Conservation (phyloP, 106 monocot species). For the Gastrodia elata region DNA sequence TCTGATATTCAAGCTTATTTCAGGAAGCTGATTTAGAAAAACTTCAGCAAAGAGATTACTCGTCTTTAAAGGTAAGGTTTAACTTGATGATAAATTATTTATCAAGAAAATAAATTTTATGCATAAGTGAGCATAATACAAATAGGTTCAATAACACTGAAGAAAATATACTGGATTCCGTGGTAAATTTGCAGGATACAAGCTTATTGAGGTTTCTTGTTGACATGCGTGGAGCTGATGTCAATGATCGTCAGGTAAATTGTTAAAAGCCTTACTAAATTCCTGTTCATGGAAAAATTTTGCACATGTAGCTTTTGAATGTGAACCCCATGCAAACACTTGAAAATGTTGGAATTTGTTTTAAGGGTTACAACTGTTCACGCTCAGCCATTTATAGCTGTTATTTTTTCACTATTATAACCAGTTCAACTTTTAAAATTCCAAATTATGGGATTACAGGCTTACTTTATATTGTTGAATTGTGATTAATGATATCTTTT, state of each 20-base stretch:
- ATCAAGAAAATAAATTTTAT: not conserved
- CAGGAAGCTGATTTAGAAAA: slow-evolving; percentile 97
- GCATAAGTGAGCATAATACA: not conserved
- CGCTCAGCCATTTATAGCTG: not conserved
- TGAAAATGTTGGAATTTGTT: not conserved
- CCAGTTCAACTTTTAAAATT: not conserved
- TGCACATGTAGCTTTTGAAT: not conserved
- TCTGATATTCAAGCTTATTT: slow-evolving; percentile 10
- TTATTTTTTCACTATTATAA: not conserved
- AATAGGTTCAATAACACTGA: not conserved
- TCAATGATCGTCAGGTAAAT: slow-evolving; percentile 85
- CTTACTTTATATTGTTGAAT: too few relatives aligned
- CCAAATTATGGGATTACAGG: not conserved
- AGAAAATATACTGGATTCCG: not conserved
- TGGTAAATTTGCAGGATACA: slow-evolving; percentile 55
- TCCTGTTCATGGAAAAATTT: slow-evolving; percentile 1
- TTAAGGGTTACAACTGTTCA: not conserved
- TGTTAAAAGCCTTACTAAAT: too few relatives aligned
- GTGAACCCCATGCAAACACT: not conserved
- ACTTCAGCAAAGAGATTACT: slow-evolving; percentile 95
- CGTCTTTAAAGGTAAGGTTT: slow-evolving; percentile 57
- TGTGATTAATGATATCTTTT: slow-evolving; percentile 1
- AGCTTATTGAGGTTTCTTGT: slow-evolving; percentile 94
- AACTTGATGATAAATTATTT: slow-evolving; percentile 7
- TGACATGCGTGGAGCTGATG: slow-evolving; percentile 96